Conservation (phyloP, 352 stramenopile genomes). For the Pythium coloratum region DNA sequence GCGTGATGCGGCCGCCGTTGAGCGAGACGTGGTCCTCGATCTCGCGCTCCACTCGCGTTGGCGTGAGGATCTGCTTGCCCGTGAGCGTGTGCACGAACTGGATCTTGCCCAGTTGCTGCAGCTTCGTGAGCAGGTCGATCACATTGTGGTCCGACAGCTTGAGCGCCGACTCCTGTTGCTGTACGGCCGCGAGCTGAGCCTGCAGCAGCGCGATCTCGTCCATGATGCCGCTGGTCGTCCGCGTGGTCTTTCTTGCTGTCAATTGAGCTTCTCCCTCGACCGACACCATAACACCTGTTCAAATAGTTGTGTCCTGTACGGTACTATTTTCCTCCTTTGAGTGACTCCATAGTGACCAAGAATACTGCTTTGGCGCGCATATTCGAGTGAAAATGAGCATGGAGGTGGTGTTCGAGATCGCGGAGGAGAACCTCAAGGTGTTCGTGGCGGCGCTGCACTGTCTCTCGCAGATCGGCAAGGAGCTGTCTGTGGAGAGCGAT, state of each 20-base stretch:
- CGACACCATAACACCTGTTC: not conserved
- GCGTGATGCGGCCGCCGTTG: constrained; percentile 59
- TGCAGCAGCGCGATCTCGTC: constrained; percentile 84
- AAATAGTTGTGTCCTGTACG: constrained; percentile 4
- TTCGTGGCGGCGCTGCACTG: constrained; percentile 80
- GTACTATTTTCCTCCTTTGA: constrained; percentile 7
- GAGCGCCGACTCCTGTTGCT: constrained; percentile 74
- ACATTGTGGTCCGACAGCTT: constrained; percentile 86
- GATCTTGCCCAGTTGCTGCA: constrained; percentile 74
- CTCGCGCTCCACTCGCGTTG: constrained; percentile 67
- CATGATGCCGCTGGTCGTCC: constrained; percentile 34
- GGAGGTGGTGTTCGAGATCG: constrained; percentile 73
- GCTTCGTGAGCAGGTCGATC: constrained; percentile 75
- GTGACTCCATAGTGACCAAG: constrained; percentile 19
- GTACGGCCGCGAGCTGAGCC: constrained; percentile 73
- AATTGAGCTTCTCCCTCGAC: constrained; percentile 3
- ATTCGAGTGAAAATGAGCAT: constrained; percentile 26
- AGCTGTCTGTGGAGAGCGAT: constrained; percentile 79
- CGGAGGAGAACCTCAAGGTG: constrained; percentile 73
- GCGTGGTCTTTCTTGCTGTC: not conserved
- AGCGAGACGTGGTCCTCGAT: constrained; percentile 71
- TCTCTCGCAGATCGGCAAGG: constrained; percentile 77
- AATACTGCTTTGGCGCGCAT: not conserved
- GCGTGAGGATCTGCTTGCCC: constrained; percentile 82
- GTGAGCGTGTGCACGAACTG: constrained; percentile 79